Percentiles rank a stretch among this genome's conserved stretches.
Evolutionary conservation across 208 protist species (phyloP).

Genomic region (Endotrypanum monterogeii): DNA sequence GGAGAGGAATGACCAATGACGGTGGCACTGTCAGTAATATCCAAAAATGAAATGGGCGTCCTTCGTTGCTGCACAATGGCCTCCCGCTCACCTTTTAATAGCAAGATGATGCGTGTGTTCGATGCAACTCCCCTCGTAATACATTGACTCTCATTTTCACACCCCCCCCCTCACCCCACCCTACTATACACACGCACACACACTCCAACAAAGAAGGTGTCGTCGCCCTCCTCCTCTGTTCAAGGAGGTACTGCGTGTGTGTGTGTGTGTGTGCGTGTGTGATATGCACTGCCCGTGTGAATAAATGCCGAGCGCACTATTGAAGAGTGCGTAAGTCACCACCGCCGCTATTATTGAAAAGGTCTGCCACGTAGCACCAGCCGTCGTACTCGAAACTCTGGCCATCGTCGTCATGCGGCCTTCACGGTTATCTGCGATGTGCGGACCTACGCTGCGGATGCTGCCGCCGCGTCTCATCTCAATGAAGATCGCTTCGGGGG

Average conservation of each 20-base stretch:
- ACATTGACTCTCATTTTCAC: not conserved
- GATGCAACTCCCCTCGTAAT: constrained; percentile 6
- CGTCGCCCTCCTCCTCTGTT: no score
- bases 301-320: not conserved
- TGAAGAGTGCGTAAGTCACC: not conserved
- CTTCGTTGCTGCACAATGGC: not conserved
- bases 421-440: constrained; percentile 2
- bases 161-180: not conserved
- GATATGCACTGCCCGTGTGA: not conserved
- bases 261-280: not conserved
- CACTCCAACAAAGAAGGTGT: no score
- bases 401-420: not conserved
- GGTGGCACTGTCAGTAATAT: not conserved
- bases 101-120: not conserved
- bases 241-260: constrained; percentile 8
- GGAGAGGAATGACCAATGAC: not conserved
- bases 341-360: no score
- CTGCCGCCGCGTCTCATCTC: not conserved
- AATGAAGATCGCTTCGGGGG: not conserved
- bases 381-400: not conserved
- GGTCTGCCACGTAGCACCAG: no score
- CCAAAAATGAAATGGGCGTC: not conserved
- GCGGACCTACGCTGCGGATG: not conserved
- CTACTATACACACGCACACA: not conserved
- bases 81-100: not conserved